Base-by-base conservation (phyloP, 805 yeast genomes). In the Cyberlindnera xylosilytica region DNA sequence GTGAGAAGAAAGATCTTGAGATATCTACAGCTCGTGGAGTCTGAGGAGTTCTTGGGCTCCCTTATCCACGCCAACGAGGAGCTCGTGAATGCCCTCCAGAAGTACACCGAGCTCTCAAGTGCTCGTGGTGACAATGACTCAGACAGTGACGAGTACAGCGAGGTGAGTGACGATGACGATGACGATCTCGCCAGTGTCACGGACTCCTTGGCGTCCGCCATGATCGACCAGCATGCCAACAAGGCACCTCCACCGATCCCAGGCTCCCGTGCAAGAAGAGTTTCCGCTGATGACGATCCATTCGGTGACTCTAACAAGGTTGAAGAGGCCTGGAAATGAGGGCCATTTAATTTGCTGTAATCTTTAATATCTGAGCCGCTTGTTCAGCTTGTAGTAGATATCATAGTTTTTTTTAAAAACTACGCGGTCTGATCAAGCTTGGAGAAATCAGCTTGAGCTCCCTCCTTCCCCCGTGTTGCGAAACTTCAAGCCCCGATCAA, bases 61-160 rank as follows among this genome's bases (percentile, higher is more conserved):
- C 72, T 93, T 49, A 78, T 93, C 44, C 83, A 79, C 53, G 95
- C 97, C 34, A 93, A 93, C 60, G 99, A 93, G 54, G 90, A 87
- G 60, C 73, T 93, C 47, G 95, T 93, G 6, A 68, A 68, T 4
- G 83, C 89, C 0, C 72, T 93, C 54, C 78, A 79, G 52, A 64
- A 69, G 40, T 90, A 79, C 60, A 96, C 90, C 45, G 72, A 73
- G 36, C 62, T 68, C 66, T 62, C 80, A 51, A 48, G 68, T 45
- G 63, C 78, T 51, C 41, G 69, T 11, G 73, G 66, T 23, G 68
- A 63, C 23, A 64, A 64, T 35, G 78, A 72, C 42, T 71, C 72
- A 6, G 48, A 45, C 41, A 70, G 72, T 10, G 34, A 40, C 5
- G 50, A 47, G 11, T 70, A 68, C 15, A 68, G 65, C 19, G 61